Evolutionary conservation across 2,329 filamentous ascomycete species (phyloP).

Genomic region (Colletotrichum limetticola): DNA sequence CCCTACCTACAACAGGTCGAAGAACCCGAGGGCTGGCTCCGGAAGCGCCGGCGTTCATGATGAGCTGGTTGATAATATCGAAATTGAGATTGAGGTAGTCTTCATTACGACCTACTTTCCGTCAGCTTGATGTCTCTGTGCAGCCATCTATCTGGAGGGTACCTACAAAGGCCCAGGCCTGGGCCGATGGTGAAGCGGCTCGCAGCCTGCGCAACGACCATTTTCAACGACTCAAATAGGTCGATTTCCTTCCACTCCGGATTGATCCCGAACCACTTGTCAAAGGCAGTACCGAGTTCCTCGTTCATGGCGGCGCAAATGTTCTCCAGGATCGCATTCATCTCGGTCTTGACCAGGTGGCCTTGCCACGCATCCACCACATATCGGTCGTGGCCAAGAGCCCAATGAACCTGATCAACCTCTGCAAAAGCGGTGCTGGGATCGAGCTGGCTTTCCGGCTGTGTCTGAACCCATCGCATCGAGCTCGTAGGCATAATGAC

Average conservation of each 20-base stretch:
- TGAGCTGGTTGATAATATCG: constrained; percentile 44
- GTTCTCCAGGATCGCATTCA: constrained; percentile 47
- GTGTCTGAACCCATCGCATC: constrained; percentile 51
- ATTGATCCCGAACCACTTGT: constrained; percentile 47
- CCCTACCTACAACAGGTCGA: constrained; percentile 44
- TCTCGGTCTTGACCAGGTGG: constrained; percentile 47
- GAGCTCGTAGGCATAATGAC: constrained; percentile 53
- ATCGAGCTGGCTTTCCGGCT: constrained; percentile 51
- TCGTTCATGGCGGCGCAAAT: constrained; percentile 47
- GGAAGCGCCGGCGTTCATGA: constrained; percentile 46
- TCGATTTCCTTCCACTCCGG: constrained; percentile 48
- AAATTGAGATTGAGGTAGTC: constrained; percentile 45
- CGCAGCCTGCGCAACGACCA: constrained; percentile 45
- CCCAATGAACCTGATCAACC: constrained; percentile 49
- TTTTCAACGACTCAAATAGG: constrained; percentile 39
- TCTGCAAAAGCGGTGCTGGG: constrained; percentile 49
- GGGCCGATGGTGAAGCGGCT: constrained; percentile 46
- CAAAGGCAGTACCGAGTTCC: constrained; percentile 47
- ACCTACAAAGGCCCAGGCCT: constrained; percentile 40
- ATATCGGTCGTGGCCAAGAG: constrained; percentile 47
- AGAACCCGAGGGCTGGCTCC: constrained; percentile 44
- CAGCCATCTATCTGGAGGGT: neutral
- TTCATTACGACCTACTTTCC: constrained; percentile 43
- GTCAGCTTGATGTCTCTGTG: neutral
- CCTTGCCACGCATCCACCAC: constrained; percentile 50